Evolutionary conservation across 2,329 filamentous ascomycete genomes (phyloP), one percentile per base, ranked within the genome.

Genomic region (Aureobasidium lini): DNA sequence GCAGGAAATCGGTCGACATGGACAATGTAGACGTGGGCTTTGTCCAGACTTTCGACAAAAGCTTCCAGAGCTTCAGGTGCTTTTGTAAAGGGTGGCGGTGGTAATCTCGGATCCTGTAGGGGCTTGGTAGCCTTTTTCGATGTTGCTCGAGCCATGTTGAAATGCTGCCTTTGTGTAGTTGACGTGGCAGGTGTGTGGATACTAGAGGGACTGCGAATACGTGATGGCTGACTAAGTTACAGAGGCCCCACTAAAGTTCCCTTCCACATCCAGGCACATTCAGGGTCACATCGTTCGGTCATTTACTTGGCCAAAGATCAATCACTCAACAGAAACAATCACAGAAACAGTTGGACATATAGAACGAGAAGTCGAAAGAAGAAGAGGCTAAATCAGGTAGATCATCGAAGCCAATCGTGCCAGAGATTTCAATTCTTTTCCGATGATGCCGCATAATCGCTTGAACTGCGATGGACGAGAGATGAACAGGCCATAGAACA

Each of bases 1-100:
- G 75, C 73, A 0, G 86, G 84, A 62, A 87, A 85, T 62, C 75
- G 76, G 78, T 96, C 92, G 73, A 95, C 78, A 76, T 96, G 91
- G 32, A 87, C 81, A 67, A 96, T 82, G 80, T 96, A 96, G 70
- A 95, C 81, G 72, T 89, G 84, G 59, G 81, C 75, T 59, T 81
- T 78, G 61, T 84, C 81, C 61, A 96, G 84, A 44, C 78, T 81
- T 37, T 81, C 75, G 68, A 88, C 79, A 70, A 95, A 86, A 10
- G 85, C 81, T 53, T 79, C 67, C 57, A 95, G 81, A 34, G 79
- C 77, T 50, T 81, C 71, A 0, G 89, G 83, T 0, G 84, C 84
- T 61, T 78, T 78, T 65, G 81, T 81, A 79, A 94, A 95, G 7
- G 89, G 89, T 31, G 61, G 28, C 47, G 69, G 61, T 8, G 70